A percentile compares a stretch with the other conserved stretches of the same genome.
Conservation (phyloP, 345 rosid genomes). For the Physaria fendleri region DNA sequence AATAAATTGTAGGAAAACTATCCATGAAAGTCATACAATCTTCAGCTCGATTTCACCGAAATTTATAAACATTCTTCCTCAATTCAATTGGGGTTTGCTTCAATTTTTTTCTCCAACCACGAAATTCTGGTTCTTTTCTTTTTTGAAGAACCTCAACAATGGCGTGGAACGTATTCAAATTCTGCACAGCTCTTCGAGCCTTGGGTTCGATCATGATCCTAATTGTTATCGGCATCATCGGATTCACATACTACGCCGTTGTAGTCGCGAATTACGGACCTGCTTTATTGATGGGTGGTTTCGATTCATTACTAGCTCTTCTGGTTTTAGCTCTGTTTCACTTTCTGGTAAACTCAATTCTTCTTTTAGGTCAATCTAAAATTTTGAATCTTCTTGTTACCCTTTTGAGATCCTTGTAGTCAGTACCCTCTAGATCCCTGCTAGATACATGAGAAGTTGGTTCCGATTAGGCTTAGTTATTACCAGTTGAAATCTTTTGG, state of each 20-base stretch:
- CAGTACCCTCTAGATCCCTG: not conserved
- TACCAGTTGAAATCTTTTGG: not conserved
- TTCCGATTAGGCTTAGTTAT: not conserved
- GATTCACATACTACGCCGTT: slow-evolving; percentile 58
- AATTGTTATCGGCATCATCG: slow-evolving; percentile 50
- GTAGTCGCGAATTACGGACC: slow-evolving; percentile 64
- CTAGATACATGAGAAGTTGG: not conserved
- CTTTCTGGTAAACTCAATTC: slow-evolving; percentile 44
- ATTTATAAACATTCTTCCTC: not conserved
- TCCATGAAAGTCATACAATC: not conserved
- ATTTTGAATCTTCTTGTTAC: not conserved
- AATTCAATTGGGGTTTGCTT: not conserved
- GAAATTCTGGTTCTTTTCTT: not conserved
- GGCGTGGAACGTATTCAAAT: slow-evolving; percentile 81
- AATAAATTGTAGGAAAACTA: not conserved
- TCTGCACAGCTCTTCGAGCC: slow-evolving; percentile 72
- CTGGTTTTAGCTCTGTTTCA: slow-evolving; percentile 47
- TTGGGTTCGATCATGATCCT: slow-evolving; percentile 73
- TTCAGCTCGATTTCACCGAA: not conserved
- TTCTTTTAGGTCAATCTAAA: not conserved
- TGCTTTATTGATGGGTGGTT: slow-evolving; percentile 52
- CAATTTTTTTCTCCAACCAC: not conserved
- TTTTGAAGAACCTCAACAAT: slow-evolving; percentile 19
- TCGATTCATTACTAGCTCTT: slow-evolving; percentile 38
- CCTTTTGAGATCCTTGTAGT: slow-evolving; percentile 2